Evolutionary conservation across 345 rosid species (phyloP), one percentile per base, ranked within the genome.

Genomic region (Clarkia xantiana): DNA sequence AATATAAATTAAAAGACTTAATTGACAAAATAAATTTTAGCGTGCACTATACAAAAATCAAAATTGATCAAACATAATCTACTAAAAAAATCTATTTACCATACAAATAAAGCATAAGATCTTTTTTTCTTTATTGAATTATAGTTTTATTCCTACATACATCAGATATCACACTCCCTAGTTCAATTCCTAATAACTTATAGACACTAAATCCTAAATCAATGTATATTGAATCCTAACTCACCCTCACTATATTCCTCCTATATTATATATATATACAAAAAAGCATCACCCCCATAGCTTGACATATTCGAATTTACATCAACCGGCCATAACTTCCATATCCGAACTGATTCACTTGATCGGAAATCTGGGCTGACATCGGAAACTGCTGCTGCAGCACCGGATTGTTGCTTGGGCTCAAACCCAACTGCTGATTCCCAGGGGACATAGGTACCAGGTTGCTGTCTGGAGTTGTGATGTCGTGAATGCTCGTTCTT

Each of bases 401-500:
- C 19, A 0, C 56, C 16, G n/a, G 58, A 47, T 40, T 61, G 52
- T 45, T 64, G 74, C 25, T 69, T 4, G 36, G 36, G 5, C 7
- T 29, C 36, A 29, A 42, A 45, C 51, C 56, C 80, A 65, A 65
- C 29, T 58, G 64, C 38, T 60, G 63, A 6, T 49, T 60, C 11
- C 23, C 51, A 36, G 59, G 65, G 10, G 25, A 29, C 36, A 29
- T 15, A 1, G 64, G 49, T 34, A 55, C 54, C 0, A 61, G 25
- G 52, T 44, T 34, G 40, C 16, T 51, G 23, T 67, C 67, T 1
- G 56, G 84, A 0, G 79, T 66, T 52, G 93, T 73, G 49, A 83
- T 86, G 61, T 86, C 96, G 7, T 86, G 96, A 19, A 86, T 86
- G 64, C 96, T 86, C 0, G 89, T 68, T 38, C 94, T 67, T 62